Base-by-base conservation (phyloP, 495 filamentous ascomycete genomes). In the Penicillium lagena region DNA sequence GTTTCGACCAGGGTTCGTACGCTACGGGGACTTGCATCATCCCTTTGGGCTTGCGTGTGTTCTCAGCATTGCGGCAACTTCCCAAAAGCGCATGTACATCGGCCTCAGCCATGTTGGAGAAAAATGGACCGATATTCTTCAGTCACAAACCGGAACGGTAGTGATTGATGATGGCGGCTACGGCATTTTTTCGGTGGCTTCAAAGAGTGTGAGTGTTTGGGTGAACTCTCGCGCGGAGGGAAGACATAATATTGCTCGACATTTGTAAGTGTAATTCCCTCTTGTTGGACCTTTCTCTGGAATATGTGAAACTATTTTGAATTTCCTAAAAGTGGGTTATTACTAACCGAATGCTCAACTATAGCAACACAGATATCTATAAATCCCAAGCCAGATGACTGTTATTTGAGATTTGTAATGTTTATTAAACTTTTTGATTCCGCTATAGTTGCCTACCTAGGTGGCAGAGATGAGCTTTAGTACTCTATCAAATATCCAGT, bases 81-180 rank as follows among this genome's bases (percentile, higher is more conserved):
- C 51, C 6, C 54, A 63, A 53, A 81, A 80, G 55, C 57, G 67
- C 31, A 86, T 86, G 82, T 76, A 71, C 56, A 77, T 86, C 33
- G 82, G 82, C 4, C 64, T 64, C 52, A 52, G 58, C 4, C 77
- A 83, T 58, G 71, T 67, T 8, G 73, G 72, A 6, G 74, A 83
- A 60, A 37, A 57, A 37, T 86, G 82, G 82, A 78, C 76, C 1
- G 81, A 86, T 64, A 54, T 86, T 8, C 49, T 85, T 11, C 70
- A 66, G n/a, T 73, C 72, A 60, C 51, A 57, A 10, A 17, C 55
- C 15, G 58, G 62, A 1, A 61, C 68, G 38, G 68, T 83, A 2
- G 51, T 50, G 11, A 81, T 86, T 44, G 72, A 71, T 29, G 58
- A 72, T 12, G 64, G 78, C 39, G 81, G 81, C 0, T 83, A 67